Evolutionary conservation across 148 eudicot species (phyloP).

Genomic region (Camellia japonica): DNA sequence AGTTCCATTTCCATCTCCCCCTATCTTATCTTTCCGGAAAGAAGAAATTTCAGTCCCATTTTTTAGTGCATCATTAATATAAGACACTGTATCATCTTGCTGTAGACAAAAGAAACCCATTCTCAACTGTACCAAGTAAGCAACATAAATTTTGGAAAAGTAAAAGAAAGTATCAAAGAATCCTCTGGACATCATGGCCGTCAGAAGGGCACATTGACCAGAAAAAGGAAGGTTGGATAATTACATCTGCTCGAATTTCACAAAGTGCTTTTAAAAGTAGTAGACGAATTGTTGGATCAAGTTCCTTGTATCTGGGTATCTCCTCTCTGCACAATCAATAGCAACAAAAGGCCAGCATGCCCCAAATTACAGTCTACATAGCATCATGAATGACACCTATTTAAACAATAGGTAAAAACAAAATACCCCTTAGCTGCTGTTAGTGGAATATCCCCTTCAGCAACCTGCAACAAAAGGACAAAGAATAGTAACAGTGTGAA

Average conservation of each 20-base stretch:
- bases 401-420: conserved; percentile 1
- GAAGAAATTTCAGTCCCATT: conserved; percentile 44
- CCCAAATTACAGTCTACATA: neutral
- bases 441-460: conserved; percentile 77
- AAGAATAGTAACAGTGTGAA: conserved; percentile 2
- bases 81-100: conserved; percentile 69
- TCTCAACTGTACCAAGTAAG: neutral
- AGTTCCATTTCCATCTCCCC: conserved; percentile 45
- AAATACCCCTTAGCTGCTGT: conserved; percentile 70
- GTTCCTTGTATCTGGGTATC: conserved; percentile 66
- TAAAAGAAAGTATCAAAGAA: neutral
- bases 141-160: neutral
- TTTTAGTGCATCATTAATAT: conserved; percentile 61
- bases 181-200: neutral
- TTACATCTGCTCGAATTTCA: conserved; percentile 78
- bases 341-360: conserved; percentile 4
- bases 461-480: conserved; percentile 56
- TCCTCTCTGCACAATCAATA: conserved; percentile 58
- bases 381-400: conserved; percentile 2
- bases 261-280: conserved; percentile 82
- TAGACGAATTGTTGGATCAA: conserved; percentile 71
- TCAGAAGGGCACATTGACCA: conserved; percentile 3
- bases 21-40: conserved; percentile 65
- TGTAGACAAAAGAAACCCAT: conserved; percentile 28
- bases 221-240: conserved; percentile 4